Conservation (phyloP, 495 filamentous ascomycete genomes). For the Aspergillus bridgeri region DNA sequence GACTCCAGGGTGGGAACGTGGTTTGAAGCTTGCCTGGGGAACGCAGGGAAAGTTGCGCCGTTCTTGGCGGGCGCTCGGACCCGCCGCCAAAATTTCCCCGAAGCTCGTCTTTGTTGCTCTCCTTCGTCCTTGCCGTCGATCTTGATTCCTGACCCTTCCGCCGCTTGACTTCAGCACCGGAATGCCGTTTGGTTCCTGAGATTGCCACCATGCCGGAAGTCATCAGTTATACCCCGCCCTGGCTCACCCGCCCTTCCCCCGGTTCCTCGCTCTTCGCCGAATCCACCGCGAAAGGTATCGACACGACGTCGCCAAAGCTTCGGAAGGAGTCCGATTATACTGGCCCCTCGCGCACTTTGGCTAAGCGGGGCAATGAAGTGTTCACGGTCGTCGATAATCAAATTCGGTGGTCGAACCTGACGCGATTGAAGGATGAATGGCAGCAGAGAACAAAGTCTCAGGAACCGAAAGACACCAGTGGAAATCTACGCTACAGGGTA, state of each 20-base stretch:
- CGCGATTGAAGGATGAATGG: conserved; percentile 69
- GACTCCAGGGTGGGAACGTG: too few relatives aligned
- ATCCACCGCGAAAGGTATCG: conserved; percentile 32
- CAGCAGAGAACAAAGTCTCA: conserved; percentile 41
- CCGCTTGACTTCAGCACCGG: neutral
- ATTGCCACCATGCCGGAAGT: conserved; percentile 67
- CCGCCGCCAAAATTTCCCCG: conserved; percentile 10
- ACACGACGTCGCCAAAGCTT: conserved; percentile 27
- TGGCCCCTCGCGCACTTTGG: conserved; percentile 66
- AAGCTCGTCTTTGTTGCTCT: conserved; percentile 9
- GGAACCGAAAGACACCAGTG: conserved; percentile 20
- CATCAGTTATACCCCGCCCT: conserved; percentile 74
- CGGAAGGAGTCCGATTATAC: conserved; percentile 36
- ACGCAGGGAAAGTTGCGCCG: conserved; percentile 8
- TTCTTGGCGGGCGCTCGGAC: conserved; percentile 6
- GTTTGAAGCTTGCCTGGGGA: neutral
- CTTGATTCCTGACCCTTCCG: neutral
- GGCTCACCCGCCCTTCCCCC: conserved; percentile 72
- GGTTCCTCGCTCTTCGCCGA: conserved; percentile 68
- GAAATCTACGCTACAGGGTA: conserved; percentile 34
- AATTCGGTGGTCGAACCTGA: conserved; percentile 81
- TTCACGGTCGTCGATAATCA: conserved; percentile 82
- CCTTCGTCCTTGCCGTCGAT: neutral
- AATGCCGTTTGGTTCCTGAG: neutral
- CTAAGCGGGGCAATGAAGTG: conserved; percentile 70